Percentiles rank a stretch among this genome's conserved stretches.
Conservation (phyloP, 1,284 basidiomycete species). For the Athelia sp. region DNA sequence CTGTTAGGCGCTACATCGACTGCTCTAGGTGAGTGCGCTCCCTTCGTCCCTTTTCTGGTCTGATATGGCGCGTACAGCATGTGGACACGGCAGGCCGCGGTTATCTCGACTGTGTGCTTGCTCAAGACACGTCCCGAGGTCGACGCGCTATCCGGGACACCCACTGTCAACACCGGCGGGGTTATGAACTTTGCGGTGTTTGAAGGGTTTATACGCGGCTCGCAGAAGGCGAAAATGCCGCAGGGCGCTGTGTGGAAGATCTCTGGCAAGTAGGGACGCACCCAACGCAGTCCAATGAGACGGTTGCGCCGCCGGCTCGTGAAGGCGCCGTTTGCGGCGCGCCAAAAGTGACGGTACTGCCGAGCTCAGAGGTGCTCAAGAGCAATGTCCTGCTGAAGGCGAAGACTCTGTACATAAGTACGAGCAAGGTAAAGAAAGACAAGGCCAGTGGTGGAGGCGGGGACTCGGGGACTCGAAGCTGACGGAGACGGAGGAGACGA, state of each 20-base stretch:
- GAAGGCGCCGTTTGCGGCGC: constrained; percentile 48
- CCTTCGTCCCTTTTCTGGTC: not conserved
- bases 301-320: constrained; percentile 47
- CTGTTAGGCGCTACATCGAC: constrained; percentile 51
- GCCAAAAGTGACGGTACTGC: constrained; percentile 52
- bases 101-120: constrained; percentile 81
- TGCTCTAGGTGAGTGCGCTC: constrained; percentile 56
- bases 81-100: constrained; percentile 64
- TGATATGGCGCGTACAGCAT: constrained; percentile 36
- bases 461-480: too few species aligned
- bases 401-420: constrained; percentile 51
- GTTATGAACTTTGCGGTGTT: constrained; percentile 55
- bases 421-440: constrained; percentile 33
- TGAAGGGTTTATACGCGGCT: constrained; percentile 58
- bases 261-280: constrained; percentile 44
- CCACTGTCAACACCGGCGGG: constrained; percentile 35
- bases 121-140: constrained; percentile 84
- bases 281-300: not conserved
- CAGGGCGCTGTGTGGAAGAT: constrained; percentile 42
- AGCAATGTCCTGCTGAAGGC: constrained; percentile 84
- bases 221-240: constrained; percentile 77
- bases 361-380: constrained; percentile 85
- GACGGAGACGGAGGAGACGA: too few species aligned
- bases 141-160: constrained; percentile 56
- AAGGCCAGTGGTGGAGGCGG: constrained; percentile 25